A percentile compares a stretch with the other conserved stretches of the same genome.
phyloP scores from a whole-genome alignment of 2,329 filamentous ascomycete genomes.

The Orbilia blumenaviensis region DNA sequence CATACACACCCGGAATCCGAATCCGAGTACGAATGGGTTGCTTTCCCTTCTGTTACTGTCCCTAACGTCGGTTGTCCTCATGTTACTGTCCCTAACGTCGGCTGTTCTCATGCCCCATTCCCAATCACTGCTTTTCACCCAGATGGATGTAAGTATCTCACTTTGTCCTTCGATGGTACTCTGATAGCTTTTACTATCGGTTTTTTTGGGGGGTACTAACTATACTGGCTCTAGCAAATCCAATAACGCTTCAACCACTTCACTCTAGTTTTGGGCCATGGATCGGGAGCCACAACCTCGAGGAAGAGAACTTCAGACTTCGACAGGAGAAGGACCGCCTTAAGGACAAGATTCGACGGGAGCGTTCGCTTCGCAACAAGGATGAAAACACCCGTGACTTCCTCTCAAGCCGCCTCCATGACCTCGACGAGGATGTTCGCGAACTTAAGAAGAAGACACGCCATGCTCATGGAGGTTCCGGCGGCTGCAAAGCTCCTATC shows the following conservation, averaged over 20 bases:
- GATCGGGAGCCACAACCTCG: not conserved
- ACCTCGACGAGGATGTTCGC: slow-evolving; percentile 29
- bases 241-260: slow-evolving; percentile 28
- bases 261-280: not conserved
- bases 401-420: not conserved
- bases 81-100: too few species aligned
- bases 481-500: not conserved
- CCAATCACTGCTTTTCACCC: slow-evolving; percentile 33
- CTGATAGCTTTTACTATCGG: not conserved
- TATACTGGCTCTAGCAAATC: slow-evolving; percentile 6
- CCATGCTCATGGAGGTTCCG: not conserved
- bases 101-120: too few species aligned
- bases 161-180: not conserved
- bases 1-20: not conserved
- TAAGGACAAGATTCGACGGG: slow-evolving; percentile 24
- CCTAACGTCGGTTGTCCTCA: too few species aligned
- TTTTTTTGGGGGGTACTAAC: not conserved
- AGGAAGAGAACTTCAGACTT: slow-evolving; percentile 36
- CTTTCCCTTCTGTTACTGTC: not conserved
- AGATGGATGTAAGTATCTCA: slow-evolving; percentile 14
- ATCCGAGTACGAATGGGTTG: slow-evolving; percentile 19
- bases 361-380: slow-evolving; percentile 6
- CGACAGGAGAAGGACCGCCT: slow-evolving; percentile 27
- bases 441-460: slow-evolving; percentile 32
- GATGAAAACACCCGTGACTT: not conserved